Evolutionary conservation across 176 grass and related monocot species (phyloP).

Genomic region (Oryza glaberrima): DNA sequence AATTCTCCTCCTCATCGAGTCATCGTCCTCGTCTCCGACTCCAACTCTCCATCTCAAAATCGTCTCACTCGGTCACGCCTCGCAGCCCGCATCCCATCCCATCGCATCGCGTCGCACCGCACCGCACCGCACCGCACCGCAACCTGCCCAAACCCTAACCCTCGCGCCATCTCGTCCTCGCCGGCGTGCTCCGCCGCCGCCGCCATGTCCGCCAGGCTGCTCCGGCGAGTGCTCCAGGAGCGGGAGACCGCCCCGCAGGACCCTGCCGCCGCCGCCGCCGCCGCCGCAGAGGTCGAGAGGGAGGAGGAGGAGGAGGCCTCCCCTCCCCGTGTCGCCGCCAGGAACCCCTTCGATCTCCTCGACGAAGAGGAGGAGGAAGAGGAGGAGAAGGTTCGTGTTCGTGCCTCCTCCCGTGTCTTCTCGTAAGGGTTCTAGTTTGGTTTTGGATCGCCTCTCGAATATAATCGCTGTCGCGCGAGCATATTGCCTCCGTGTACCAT

Average conservation of each 20-base stretch:
- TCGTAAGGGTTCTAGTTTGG: not conserved
- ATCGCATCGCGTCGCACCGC: no score
- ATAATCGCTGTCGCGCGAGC: not conserved
- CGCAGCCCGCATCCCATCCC: not conserved
- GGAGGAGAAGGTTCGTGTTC: conserved; percentile 46
- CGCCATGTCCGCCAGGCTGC: conserved; percentile 74
- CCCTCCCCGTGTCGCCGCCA: conserved; percentile 36
- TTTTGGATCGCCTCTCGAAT: not conserved
- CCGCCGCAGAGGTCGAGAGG: conserved; percentile 31
- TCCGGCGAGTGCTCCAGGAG: conserved; percentile 83
- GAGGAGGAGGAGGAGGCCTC: conserved; percentile 45
- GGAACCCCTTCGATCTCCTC: conserved; percentile 91
- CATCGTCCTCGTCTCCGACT: not conserved
- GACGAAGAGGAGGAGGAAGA: conserved; percentile 38
- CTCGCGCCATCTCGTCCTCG: not conserved
- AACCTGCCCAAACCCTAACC: conserved; percentile 56
- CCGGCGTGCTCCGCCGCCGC: not conserved
- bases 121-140: not conserved
- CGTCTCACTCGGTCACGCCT: conserved; percentile 9
- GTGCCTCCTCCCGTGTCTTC: not conserved
- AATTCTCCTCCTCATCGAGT: not conserved
- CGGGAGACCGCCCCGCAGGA: conserved; percentile 53
- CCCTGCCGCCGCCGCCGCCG: conserved; percentile 22
- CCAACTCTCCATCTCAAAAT: conserved; percentile 23
- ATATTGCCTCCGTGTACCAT: not conserved